phyloP scores from a whole-genome alignment of 1,284 basidiomycete genomes.

The Vanrija pseudolonga region DNA sequence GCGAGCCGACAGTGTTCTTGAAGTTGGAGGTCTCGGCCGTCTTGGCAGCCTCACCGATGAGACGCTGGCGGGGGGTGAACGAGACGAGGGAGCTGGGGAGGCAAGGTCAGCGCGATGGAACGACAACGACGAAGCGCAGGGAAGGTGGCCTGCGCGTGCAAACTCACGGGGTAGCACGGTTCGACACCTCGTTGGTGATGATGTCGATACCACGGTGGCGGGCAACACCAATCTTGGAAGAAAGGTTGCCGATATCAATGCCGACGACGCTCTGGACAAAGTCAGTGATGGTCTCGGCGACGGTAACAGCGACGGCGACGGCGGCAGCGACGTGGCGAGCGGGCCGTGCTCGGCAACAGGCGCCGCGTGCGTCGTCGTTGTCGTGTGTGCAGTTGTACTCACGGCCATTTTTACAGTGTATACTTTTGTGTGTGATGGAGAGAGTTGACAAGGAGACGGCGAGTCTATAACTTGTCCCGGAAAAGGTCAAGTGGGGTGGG shows the following conservation, averaged over 20 bases:
- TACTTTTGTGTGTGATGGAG: constrained; percentile 3
- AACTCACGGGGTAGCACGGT: constrained; percentile 83
- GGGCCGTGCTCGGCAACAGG: background rate
- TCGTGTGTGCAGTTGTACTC: constrained; percentile 10
- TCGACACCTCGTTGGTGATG: constrained; percentile 91
- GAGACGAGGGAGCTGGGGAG: constrained; percentile 75
- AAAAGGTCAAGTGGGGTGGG: too few species aligned
- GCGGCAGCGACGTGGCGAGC: background rate
- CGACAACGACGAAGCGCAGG: too few species aligned
- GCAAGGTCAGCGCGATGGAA: background rate
- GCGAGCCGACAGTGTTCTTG: constrained; percentile 85
- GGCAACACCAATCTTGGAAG: constrained; percentile 91
- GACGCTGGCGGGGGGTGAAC: constrained; percentile 80
- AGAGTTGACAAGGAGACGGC: background rate
- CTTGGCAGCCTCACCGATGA: constrained; percentile 88
- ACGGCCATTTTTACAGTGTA: constrained; percentile 32
- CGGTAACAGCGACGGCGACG: background rate
- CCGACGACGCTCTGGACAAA: constrained; percentile 66
- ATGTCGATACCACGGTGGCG: constrained; percentile 91
- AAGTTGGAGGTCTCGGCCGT: constrained; percentile 97
- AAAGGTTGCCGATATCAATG: constrained; percentile 82
- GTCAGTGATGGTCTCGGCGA: constrained; percentile 1
- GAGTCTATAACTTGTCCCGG: too few species aligned
- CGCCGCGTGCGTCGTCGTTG: background rate
- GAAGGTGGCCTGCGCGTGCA: background rate